A percentile compares a stretch with the other conserved stretches of the same genome.
These are phyloP conservation scores for Fusarium xyrophilum DNA, from an alignment of 2,329 filamentous ascomycete species.

Conservation along the genomic window DNA sequence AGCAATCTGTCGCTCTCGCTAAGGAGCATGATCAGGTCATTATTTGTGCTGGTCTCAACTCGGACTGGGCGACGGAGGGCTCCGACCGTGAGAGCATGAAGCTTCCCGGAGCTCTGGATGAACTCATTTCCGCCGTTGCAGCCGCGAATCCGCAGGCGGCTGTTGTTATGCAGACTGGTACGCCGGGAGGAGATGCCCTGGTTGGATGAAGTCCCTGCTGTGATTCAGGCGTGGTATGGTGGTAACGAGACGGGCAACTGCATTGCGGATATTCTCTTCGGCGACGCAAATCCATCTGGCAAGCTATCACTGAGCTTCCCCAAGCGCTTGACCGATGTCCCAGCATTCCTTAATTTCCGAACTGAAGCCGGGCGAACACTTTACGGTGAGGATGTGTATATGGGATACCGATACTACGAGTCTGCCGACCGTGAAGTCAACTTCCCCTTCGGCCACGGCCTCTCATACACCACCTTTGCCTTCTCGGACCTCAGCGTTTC, in stretches of 20 bases:
- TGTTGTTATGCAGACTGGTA: slow-evolving; percentile 80
- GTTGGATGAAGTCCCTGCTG: slow-evolving; percentile 61
- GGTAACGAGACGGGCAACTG: slow-evolving; percentile 87
- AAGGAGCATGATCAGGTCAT: slow-evolving; percentile 77
- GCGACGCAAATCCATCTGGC: slow-evolving; percentile 74
- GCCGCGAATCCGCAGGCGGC: slow-evolving; percentile 72
- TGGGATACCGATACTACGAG: slow-evolving; percentile 84
- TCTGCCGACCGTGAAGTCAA: slow-evolving; percentile 68
- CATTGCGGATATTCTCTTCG: slow-evolving; percentile 79
- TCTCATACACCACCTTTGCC: slow-evolving; percentile 76
- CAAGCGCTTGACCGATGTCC: slow-evolving; percentile 70
- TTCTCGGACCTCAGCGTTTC: slow-evolving; percentile 59
- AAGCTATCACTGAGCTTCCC: slow-evolving; percentile 81
- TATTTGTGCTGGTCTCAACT: slow-evolving; percentile 78
- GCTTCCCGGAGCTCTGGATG: slow-evolving; percentile 75
- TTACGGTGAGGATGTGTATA: slow-evolving; percentile 81
- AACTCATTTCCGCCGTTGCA: slow-evolving; percentile 70
- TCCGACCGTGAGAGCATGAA: slow-evolving; percentile 80
- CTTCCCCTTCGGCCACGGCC: slow-evolving; percentile 81
- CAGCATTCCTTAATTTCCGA: slow-evolving; percentile 76
- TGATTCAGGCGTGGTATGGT: slow-evolving; percentile 84
- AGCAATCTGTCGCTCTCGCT: slow-evolving; percentile 71
- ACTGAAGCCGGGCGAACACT: slow-evolving; percentile 73
- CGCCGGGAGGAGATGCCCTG: slow-evolving; percentile 75
- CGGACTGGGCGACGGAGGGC: slow-evolving; percentile 83